phyloP scores from a whole-genome alignment of 495 filamentous ascomycete genomes.

The Mycothermus thermophilus region DNA sequence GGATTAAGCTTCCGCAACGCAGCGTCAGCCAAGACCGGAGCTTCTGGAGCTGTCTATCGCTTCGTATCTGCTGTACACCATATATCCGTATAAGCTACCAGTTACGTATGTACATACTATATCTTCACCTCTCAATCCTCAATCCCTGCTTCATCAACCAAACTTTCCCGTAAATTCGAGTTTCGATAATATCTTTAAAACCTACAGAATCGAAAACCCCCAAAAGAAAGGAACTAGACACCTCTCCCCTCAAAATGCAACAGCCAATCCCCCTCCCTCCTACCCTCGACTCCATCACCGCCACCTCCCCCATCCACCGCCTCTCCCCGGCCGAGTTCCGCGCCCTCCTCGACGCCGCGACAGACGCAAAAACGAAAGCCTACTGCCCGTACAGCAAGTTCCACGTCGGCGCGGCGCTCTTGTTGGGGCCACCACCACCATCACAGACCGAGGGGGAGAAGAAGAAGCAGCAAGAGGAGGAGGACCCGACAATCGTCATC shows the following conservation, averaged over 20 bases:
- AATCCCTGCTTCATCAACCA: too few species aligned
- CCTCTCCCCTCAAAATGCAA: conserved; percentile 1
- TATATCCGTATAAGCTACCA: too few species aligned
- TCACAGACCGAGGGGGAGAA: conserved; percentile 45
- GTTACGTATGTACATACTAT: too few species aligned
- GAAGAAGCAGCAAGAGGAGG: conserved; percentile 4
- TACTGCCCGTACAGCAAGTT: conserved; percentile 94
- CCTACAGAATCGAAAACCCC: not conserved
- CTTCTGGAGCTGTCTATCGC: too few species aligned
- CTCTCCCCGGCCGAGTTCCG: conserved; percentile 47
- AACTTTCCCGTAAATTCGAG: too few species aligned
- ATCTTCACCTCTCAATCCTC: too few species aligned
- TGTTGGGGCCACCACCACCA: too few species aligned
- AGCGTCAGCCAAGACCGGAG: too few species aligned
- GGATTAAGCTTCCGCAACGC: too few species aligned
- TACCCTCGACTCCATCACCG: conserved; percentile 12
- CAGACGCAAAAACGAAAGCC: conserved; percentile 55
- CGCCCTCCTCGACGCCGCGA: conserved; percentile 42
- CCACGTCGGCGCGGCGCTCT: conserved; percentile 73
- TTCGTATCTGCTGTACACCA: too few species aligned
- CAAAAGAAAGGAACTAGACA: too few species aligned
- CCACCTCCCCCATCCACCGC: conserved; percentile 27
- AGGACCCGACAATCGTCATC: conserved; percentile 31
- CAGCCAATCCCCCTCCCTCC: conserved; percentile 15
- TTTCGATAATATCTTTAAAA: too few species aligned